phyloP scores from a whole-genome alignment of 805 yeast species.

The Metschnikowia proteae region DNA sequence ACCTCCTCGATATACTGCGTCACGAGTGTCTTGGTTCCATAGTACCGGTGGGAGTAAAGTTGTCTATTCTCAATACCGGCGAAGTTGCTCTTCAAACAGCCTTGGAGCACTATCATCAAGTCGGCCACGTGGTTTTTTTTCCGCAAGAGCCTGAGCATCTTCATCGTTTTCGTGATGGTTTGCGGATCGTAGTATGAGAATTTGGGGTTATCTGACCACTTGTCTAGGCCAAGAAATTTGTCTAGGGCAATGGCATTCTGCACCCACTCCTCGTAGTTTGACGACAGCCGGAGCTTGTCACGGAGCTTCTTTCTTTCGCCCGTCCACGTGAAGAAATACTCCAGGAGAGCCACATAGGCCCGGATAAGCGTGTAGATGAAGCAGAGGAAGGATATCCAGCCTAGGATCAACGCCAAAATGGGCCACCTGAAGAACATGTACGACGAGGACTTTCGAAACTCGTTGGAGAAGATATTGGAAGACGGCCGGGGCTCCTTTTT shows the following conservation, averaged over 20 bases:
- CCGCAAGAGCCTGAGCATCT: conserved; percentile 37
- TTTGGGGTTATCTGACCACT: conserved; percentile 59
- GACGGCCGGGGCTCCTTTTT: conserved; percentile 5
- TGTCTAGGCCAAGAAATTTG: conserved; percentile 51
- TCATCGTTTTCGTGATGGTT: conserved; percentile 49
- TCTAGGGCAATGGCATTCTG: conserved; percentile 56
- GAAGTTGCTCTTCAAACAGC: conserved; percentile 67
- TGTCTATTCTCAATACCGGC: conserved; percentile 75
- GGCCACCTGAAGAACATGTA: conserved; percentile 62
- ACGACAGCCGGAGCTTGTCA: conserved; percentile 45
- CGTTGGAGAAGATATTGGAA: conserved; percentile 26
- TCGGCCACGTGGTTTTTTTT: conserved; percentile 35
- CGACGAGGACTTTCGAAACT: conserved; percentile 33
- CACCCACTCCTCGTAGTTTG: conserved; percentile 59
- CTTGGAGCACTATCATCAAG: conserved; percentile 54
- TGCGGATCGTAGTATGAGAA: conserved; percentile 68
- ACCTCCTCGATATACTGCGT: conserved; percentile 54
- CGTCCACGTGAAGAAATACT: conserved; percentile 55
- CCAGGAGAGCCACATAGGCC: conserved; percentile 59
- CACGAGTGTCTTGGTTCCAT: conserved; percentile 65
- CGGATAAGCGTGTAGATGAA: conserved; percentile 51
- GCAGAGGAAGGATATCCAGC: conserved; percentile 54
- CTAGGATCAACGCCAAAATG: conserved; percentile 44
- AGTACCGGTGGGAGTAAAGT: conserved; percentile 69
- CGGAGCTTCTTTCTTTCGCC: conserved; percentile 53